These are phyloP conservation scores for Iberis amara DNA, from an alignment of 441 rosid genomes.

Conservation along the genomic window DNA sequence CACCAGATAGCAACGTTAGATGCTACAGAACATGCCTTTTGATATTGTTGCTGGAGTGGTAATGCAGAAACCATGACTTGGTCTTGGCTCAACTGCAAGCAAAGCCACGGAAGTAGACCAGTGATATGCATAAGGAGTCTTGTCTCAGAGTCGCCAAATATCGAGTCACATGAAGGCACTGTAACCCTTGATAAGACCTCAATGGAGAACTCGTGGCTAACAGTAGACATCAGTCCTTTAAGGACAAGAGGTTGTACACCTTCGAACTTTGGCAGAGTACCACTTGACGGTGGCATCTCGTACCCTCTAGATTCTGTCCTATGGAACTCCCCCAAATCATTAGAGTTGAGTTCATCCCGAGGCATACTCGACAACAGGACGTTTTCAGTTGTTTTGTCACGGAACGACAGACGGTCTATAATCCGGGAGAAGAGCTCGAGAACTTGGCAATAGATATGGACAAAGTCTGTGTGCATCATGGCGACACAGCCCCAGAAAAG, in stretches of 20 bases:
- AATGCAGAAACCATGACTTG: conserved; percentile 51
- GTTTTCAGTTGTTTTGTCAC: conserved; percentile 90
- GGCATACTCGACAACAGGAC: conserved; percentile 99
- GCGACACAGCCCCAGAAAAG: conserved; percentile 99
- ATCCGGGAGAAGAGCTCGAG: conserved; percentile 93
- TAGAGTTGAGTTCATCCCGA: conserved; percentile 64
- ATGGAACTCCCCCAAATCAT: conserved; percentile 60
- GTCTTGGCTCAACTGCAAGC: conserved; percentile 87
- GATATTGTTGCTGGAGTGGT: conserved; percentile 80
- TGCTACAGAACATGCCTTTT: conserved; percentile 85
- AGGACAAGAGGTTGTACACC: conserved; percentile 98
- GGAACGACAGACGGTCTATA: conserved; percentile 78
- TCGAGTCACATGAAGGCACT: conserved; percentile 87
- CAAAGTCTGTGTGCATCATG: conserved; percentile 97
- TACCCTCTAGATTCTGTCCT: conserved; percentile 62
- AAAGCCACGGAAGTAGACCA: conserved; percentile 97
- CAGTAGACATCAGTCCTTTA: conserved; percentile 91
- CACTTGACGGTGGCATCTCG: conserved; percentile 59
- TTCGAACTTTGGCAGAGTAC: conserved; percentile 79
- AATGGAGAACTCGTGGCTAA: conserved; percentile 81
- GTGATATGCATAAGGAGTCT: conserved; percentile 95
- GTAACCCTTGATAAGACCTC: conserved; percentile 86
- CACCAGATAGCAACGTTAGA: conserved; percentile 83
- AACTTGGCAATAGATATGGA: conserved; percentile 94
- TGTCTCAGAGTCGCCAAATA: conserved; percentile 88